Base-by-base conservation (phyloP, 768 basidiomycete genomes). In the Filobasidium wieringae region DNA sequence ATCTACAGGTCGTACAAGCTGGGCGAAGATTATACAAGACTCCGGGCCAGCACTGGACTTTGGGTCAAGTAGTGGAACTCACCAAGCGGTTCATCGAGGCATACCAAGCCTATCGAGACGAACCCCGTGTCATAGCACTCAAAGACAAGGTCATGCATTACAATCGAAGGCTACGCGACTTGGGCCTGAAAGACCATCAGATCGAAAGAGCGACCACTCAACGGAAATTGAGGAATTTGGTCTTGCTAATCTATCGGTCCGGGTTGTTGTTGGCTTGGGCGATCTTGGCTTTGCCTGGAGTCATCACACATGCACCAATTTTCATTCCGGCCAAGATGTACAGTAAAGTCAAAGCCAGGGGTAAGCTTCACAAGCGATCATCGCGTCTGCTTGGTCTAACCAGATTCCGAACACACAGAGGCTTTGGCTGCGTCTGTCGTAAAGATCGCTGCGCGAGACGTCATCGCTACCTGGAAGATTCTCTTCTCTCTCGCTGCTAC, bases 401-500 rank as follows among this genome's bases (percentile, higher is more conserved):
- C n/a, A n/a, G n/a, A n/a, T n/a, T n/a, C n/a, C n/a, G n/a, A n/a
- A n/a, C n/a, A n/a, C n/a, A n/a, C 72, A 95, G 92, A 91, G 80
- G 93, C 93, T 6, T 84, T 97, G 58, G 93, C 93, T 30, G 90
- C 86, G 2, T 96, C 92, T 7, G 82, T 82, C 4, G 93, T 97
- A 70, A 97, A 97, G 76, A 83, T 97, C 52, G 88, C 88, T 19
- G 93, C 84, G n/a, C 81, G 88, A 37, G 93, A 97, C 66, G 93
- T 96, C n/a, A 78, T 97, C 17, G 91, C 89, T 0, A 91, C 91
- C 4, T 97, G 93, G 93, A 97, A 97, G 72, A 83, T 97, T 32
- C 80, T 97, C 30, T 89, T 97, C 55, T 91, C 89, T 2, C 77
- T 96, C 55, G 93, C 84, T n/a, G 78, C 87, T 37, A 85, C 89